phyloP scores from a whole-genome alignment of 2,329 filamentous ascomycete species.

The Diaporthe velutina region DNA sequence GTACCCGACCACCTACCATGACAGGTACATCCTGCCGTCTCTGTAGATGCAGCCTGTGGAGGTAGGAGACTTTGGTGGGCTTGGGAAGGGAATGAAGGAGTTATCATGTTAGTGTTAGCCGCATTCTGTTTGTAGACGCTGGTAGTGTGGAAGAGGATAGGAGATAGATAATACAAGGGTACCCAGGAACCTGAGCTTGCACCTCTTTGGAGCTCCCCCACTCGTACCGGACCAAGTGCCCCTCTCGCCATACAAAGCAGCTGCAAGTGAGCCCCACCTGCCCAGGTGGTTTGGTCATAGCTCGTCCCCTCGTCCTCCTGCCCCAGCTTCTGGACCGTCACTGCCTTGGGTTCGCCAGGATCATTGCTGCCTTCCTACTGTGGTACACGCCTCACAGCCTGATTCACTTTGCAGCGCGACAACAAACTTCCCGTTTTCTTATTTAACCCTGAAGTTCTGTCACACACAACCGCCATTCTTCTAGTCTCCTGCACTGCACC shows the following conservation, averaged over 20 bases:
- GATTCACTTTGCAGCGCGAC: not conserved
- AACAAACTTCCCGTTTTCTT: not conserved
- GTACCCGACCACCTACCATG: not conserved
- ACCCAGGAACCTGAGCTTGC: not conserved
- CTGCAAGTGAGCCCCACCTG: no score
- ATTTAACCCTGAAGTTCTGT: not conserved
- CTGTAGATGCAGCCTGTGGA: not conserved
- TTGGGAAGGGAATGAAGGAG: not conserved
- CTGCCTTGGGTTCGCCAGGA: not conserved
- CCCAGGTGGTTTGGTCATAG: constrained; percentile 13
- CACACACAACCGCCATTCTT: not conserved
- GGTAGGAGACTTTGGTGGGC: not conserved
- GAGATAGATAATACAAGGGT: not conserved
- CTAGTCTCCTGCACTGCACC: not conserved
- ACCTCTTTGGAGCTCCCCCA: constrained; percentile 25
- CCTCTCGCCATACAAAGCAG: constrained; percentile 6
- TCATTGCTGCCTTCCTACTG: constrained; percentile 20
- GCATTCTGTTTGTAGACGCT: not conserved
- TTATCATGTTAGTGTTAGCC: not conserved
- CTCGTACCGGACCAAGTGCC: constrained; percentile 1
- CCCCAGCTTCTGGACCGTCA: not conserved
- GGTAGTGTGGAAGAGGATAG: no score
- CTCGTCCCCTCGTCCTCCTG: not conserved
- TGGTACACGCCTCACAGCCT: not conserved
- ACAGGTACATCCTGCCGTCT: constrained; percentile 13